Base-by-base conservation (phyloP, 2,329 filamentous ascomycete species). In the Sclerotinia trifoliorum region DNA sequence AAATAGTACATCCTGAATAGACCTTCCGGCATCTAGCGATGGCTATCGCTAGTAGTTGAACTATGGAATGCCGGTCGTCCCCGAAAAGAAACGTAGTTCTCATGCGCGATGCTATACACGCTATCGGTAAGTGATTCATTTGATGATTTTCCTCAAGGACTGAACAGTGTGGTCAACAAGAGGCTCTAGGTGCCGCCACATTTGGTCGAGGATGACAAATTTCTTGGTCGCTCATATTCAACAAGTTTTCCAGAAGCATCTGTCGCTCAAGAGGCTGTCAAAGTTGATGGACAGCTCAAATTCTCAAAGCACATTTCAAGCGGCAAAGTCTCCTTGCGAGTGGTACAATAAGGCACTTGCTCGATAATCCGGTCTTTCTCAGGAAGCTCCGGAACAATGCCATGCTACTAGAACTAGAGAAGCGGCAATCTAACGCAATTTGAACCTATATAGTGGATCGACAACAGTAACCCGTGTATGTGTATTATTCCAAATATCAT, bases 291-390 rank as follows among this genome's bases (percentile, higher is more conserved):
- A 24, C n/a, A 35, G 26, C 10, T 49, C 42, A 42, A 32, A 24
- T 63, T 13, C 46, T 4, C 21, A 48, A 63, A 39, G 44, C 46
- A 19, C 1, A 32, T 15, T 51, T 17, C 0, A 35, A 63, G 21
- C 2, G 81, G 72, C 80, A 4, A 82, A 70, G 74, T 79, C 4
- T 80, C 77, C 0, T 80, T 78, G 68, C 80, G 29, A 81, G 79
- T 69, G 78, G 79, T 8, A 71, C 71, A 10, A 74, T 78, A 35
- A 78, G 78, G 78, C 77, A 79, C 46, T 69, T 81, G 26, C 77
- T 78, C 11, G 78, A 80, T 17, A 15, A 11, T 17, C 39, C 39
- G 11, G 39, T 15, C 39, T 13, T 15, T 42, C 39, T 13, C 39
- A 42, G 39, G 39, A 42, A 42, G 39, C 11, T 15, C 13, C 10